phyloP scores from a whole-genome alignment of 331 rosid genomes.

The Malus hybrid region DNA sequence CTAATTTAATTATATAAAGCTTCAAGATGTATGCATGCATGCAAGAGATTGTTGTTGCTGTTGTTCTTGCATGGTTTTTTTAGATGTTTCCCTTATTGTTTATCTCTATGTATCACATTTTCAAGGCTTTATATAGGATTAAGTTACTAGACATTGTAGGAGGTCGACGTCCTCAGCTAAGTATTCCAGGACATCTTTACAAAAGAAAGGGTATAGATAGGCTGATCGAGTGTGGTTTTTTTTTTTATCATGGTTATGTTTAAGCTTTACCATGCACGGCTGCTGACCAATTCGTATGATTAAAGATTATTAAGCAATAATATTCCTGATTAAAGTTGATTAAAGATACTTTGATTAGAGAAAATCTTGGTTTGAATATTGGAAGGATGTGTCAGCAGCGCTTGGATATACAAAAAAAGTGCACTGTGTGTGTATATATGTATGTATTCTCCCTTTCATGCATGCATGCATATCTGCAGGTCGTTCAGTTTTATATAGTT shows the following conservation, averaged over 20 bases:
- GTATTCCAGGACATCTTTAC: neutral
- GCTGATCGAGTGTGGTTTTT: neutral
- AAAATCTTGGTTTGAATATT: neutral
- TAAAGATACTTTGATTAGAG: slow-evolving; percentile 22
- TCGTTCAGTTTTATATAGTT: neutral
- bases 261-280: too few relatives aligned
- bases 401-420: slow-evolving; percentile 21
- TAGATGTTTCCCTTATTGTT: neutral
- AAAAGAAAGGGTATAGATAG: neutral
- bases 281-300: too few relatives aligned
- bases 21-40: neutral
- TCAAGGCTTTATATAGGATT: slow-evolving; percentile 23
- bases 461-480: neutral
- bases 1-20: neutral
- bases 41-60: neutral
- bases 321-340: neutral
- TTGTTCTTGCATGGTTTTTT: neutral
- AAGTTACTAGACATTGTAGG: neutral
- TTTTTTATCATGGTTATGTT: too few relatives aligned
- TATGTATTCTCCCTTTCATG: slow-evolving; percentile 5
- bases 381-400: slow-evolving; percentile 46
- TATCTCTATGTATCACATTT: neutral
- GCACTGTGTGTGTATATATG: neutral
- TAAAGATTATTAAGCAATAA: too few relatives aligned
- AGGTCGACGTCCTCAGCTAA: neutral